Evolutionary conservation across 2,329 filamentous ascomycete genomes (phyloP).

Genomic region (Aspergillaceae sp.): DNA sequence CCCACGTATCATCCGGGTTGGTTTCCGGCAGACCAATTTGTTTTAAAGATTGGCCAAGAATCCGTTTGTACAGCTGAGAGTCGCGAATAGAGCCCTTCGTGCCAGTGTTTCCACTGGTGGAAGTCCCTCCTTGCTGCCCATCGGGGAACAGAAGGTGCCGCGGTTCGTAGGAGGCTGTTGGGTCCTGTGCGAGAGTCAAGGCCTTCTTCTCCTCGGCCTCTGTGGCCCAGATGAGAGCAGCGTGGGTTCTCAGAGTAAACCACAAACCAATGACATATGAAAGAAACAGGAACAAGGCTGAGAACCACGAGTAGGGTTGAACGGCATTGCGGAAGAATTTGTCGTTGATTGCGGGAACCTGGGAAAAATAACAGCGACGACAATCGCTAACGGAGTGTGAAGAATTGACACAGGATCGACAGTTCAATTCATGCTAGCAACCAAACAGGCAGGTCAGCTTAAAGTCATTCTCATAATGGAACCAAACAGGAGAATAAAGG

Average conservation of each 20-base stretch:
- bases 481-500: neutral
- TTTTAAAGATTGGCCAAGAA: conserved; percentile 80
- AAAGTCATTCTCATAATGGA: no score
- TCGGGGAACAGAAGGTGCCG: conserved; percentile 23
- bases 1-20: conserved; percentile 32
- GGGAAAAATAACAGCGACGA: conserved; percentile 86
- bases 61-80: conserved; percentile 83
- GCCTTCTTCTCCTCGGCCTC: conserved; percentile 70
- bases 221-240: conserved; percentile 91
- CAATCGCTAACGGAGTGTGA: conserved; percentile 55
- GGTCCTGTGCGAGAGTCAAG: conserved; percentile 18
- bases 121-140: conserved; percentile 17
- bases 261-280: conserved; percentile 90
- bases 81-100: conserved; percentile 67
- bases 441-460: conserved; percentile 24
- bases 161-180: conserved; percentile 24
- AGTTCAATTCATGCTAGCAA: conserved; percentile 75
- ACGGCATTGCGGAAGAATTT: conserved; percentile 86
- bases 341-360: conserved; percentile 73
- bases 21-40: conserved; percentile 63
- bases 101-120: conserved; percentile 36
- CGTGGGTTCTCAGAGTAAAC: conserved; percentile 92
- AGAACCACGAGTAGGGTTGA: conserved; percentile 85
- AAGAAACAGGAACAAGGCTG: conserved; percentile 74
- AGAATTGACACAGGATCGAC: conserved; percentile 55